Conservation (phyloP, 2,329 filamentous ascomycete species). For the Fusarium albosuccineum region DNA sequence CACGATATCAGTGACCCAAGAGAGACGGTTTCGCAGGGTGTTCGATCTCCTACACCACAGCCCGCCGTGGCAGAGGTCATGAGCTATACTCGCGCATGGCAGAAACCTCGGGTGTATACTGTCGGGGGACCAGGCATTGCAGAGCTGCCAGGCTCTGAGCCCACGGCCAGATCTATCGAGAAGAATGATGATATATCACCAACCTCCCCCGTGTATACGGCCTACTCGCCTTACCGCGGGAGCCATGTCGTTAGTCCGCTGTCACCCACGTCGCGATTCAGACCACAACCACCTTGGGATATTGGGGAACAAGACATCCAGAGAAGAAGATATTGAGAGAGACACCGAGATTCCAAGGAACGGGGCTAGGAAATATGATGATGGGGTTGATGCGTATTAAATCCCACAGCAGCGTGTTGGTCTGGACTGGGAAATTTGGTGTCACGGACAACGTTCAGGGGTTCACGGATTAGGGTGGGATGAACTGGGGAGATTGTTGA, state of each 20-base stretch:
- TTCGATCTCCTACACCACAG: constrained; percentile 41
- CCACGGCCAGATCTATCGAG: background rate
- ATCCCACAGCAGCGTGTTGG: constrained; percentile 2
- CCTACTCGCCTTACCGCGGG: background rate
- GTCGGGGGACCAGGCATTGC: constrained; percentile 27
- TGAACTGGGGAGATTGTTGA: constrained; percentile 1
- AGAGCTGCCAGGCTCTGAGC: constrained; percentile 14
- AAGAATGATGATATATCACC: constrained; percentile 6
- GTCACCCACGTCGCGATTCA: constrained; percentile 23
- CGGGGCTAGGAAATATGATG: background rate
- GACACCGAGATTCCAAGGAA: background rate
- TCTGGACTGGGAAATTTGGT: constrained; percentile 22
- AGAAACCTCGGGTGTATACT: constrained; percentile 42
- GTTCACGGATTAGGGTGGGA: background rate
- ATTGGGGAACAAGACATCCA: background rate
- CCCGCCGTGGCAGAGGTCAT: constrained; percentile 42
- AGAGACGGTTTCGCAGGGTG: constrained; percentile 33
- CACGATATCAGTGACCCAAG: constrained; percentile 34
- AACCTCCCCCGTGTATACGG: constrained; percentile 20
- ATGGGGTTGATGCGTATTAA: constrained; percentile 11
- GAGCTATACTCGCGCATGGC: constrained; percentile 40
- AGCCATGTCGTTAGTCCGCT: constrained; percentile 21
- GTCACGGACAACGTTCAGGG: constrained; percentile 4
- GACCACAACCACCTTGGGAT: constrained; percentile 14
- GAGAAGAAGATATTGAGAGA: constrained; percentile 1